Conservation (phyloP, 148 eudicot species). For the Heliosperma pusillum region DNA sequence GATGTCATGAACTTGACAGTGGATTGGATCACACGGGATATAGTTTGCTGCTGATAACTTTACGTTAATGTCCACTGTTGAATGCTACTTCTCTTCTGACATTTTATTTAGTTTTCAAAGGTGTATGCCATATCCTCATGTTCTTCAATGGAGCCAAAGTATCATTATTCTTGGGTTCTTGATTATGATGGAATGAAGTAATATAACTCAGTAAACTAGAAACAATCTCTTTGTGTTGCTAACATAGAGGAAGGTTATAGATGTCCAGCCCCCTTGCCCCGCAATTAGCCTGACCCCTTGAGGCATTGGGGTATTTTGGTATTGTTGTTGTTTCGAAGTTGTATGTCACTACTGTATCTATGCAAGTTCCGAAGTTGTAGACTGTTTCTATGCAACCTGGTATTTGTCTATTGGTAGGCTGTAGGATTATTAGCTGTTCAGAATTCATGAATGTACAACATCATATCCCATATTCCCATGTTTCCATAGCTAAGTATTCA, state of each 20-base stretch:
- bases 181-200: background rate
- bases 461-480: constrained; percentile 9
- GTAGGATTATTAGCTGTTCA: background rate
- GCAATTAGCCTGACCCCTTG: background rate
- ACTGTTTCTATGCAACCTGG: constrained; percentile 1
- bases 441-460: constrained; percentile 9
- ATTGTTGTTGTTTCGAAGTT: background rate
- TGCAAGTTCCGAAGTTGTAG: background rate
- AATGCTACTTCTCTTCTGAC: background rate
- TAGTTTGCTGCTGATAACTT: background rate
- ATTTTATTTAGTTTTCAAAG: background rate
- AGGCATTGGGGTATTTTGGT: background rate
- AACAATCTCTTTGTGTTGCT: background rate
- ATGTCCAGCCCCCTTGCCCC: background rate
- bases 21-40: background rate
- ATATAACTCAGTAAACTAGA: no score
- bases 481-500: background rate
- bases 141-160: background rate
- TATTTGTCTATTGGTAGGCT: background rate
- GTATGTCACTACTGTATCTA: background rate
- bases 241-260: background rate
- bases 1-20: background rate
- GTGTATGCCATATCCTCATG: background rate
- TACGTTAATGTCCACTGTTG: background rate
- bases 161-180: background rate